phyloP scores from a whole-genome alignment of 371 early-diverging fungal species.

The Mortierella sp. region DNA sequence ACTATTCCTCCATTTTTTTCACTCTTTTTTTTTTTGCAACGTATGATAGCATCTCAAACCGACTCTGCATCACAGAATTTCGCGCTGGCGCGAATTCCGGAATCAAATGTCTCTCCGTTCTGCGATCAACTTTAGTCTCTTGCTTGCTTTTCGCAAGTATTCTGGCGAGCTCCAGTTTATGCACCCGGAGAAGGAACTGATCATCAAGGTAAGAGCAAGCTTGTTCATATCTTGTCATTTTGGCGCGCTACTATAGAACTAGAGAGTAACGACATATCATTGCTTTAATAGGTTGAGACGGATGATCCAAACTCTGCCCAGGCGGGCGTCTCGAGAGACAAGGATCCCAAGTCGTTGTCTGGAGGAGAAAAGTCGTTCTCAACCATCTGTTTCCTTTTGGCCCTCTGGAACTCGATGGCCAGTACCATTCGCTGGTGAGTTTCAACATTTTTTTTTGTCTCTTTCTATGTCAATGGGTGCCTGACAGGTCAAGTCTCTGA shows the following conservation, averaged over 20 bases:
- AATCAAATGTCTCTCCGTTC: constrained; percentile 82
- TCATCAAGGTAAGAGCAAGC: constrained; percentile 69
- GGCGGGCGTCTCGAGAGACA: constrained; percentile 64
- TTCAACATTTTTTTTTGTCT: neutral
- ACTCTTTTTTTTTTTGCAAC: neutral
- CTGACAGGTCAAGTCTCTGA: neutral
- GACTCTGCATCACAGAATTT: constrained; percentile 71
- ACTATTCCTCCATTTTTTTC: neutral
- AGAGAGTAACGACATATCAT: neutral
- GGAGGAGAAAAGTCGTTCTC: constrained; percentile 99
- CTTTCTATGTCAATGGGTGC: neutral
- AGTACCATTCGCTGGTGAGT: constrained; percentile 92
- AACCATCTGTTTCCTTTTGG: constrained; percentile 95
- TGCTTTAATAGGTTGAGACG: constrained; percentile 53
- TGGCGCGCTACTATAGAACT: neutral
- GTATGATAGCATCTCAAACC: constrained; percentile 63
- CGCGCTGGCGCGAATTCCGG: constrained; percentile 78
- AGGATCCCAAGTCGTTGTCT: constrained; percentile 92
- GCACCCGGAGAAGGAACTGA: constrained; percentile 79
- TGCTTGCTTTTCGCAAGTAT: constrained; percentile 90
- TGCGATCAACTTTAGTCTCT: constrained; percentile 73
- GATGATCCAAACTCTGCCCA: constrained; percentile 51
- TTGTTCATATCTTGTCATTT: neutral
- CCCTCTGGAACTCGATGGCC: constrained; percentile 97
- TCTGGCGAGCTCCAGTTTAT: constrained; percentile 88